phyloP scores from a whole-genome alignment of 2,329 filamentous ascomycete genomes.

The Fusarium penzigii region DNA sequence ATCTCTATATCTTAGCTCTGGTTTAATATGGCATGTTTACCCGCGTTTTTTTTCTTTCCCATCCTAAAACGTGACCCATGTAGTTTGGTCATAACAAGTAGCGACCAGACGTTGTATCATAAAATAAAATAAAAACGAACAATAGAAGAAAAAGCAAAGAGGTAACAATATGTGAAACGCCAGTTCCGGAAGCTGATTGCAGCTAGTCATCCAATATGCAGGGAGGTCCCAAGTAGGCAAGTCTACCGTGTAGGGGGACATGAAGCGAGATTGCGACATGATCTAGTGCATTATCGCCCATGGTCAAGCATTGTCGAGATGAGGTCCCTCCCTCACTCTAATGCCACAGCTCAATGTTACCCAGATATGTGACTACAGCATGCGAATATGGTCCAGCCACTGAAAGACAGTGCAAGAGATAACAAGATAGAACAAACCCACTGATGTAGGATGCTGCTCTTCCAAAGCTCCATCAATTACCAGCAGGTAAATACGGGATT shows the following conservation, averaged over 20 bases:
- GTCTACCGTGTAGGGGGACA: neutral
- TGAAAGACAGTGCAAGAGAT: neutral
- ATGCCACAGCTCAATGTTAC: no score
- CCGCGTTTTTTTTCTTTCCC: neutral
- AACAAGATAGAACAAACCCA: neutral
- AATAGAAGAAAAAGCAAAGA: neutral
- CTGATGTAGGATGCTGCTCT: neutral
- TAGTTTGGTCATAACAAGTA: neutral
- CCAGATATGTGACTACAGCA: neutral
- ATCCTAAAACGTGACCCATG: neutral
- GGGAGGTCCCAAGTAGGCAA: neutral
- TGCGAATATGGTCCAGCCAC: neutral
- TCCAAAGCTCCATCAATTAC: constrained; percentile 43
- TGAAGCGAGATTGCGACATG: neutral
- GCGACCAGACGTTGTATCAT: neutral
- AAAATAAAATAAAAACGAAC: neutral
- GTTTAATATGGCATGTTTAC: neutral
- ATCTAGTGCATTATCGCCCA: neutral
- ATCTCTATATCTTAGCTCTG: neutral
- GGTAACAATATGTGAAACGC: neutral
- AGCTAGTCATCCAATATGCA: no score
- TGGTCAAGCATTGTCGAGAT: no score
- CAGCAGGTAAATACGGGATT: constrained; percentile 99
- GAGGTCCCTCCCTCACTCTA: no score
- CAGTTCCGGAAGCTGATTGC: no score